phyloP scores from a whole-genome alignment of 495 filamentous ascomycete species.

The Neurospora tetraspora region DNA sequence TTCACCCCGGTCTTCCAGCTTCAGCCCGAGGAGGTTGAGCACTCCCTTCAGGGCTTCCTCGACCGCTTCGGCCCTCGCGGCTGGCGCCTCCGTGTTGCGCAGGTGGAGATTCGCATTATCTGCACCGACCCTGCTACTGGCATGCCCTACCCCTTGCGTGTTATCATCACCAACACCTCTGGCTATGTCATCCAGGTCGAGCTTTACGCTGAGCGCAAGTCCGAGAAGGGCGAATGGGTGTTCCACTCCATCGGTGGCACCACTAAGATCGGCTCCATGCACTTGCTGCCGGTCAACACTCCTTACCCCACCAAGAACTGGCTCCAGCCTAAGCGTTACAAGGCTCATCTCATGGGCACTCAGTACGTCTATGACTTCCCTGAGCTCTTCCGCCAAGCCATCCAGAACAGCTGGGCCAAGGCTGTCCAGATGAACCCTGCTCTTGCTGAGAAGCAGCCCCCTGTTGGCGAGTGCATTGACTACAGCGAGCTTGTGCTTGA shows the following conservation, averaged over 20 bases:
- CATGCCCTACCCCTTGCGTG: slow-evolving; percentile 82
- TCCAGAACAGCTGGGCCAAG: slow-evolving; percentile 88
- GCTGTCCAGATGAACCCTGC: slow-evolving; percentile 58
- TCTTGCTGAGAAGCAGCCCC: slow-evolving; percentile 71
- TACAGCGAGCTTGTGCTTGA: slow-evolving; percentile 90
- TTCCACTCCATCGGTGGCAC: slow-evolving; percentile 97
- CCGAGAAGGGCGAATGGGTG: slow-evolving; percentile 91
- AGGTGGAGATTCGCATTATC: slow-evolving; percentile 95
- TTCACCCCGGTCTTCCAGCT: slow-evolving; percentile 94
- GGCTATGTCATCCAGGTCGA: slow-evolving; percentile 98
- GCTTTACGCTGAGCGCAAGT: slow-evolving; percentile 94
- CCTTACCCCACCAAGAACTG: slow-evolving; percentile 98
- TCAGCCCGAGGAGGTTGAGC: slow-evolving; percentile 79
- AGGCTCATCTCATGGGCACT: slow-evolving; percentile 97
- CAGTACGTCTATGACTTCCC: slow-evolving; percentile 99
- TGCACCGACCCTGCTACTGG: slow-evolving; percentile 85
- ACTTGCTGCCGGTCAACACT: slow-evolving; percentile 78
- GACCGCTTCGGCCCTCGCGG: slow-evolving; percentile 91
- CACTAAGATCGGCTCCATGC: slow-evolving; percentile 91
- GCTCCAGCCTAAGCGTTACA: slow-evolving; percentile 98
- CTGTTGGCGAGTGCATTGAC: slow-evolving; percentile 84
- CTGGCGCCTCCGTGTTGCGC: slow-evolving; percentile 93
- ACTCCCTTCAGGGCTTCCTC: slow-evolving; percentile 88
- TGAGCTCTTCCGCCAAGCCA: slow-evolving; percentile 94
- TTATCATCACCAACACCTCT: slow-evolving; percentile 96